phyloP scores from a whole-genome alignment of 352 stramenopile species.

The Phytophthora uliginosa region DNA sequence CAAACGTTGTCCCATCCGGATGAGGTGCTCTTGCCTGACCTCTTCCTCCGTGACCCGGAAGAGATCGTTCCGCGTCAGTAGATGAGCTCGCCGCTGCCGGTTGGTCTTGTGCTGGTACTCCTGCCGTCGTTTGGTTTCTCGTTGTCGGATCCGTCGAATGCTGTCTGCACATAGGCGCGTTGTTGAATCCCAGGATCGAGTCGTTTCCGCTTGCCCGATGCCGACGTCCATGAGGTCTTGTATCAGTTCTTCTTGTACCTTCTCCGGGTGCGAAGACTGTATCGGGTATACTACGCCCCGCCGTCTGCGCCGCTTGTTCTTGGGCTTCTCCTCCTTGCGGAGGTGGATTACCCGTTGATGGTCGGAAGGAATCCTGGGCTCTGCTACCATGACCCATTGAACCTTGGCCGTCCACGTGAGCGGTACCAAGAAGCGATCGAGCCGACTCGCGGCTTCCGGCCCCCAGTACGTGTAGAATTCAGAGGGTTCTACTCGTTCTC shows the following conservation, averaged over 20 bases:
- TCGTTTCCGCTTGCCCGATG: neutral
- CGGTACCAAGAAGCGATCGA: neutral
- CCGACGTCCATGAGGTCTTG: neutral
- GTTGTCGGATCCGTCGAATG: neutral
- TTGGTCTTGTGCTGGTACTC: neutral
- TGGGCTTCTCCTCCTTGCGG: neutral
- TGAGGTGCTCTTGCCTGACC: no score
- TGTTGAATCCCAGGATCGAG: neutral
- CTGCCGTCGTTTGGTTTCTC: neutral
- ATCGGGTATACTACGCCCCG: neutral
- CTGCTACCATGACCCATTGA: neutral
- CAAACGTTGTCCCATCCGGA: no score
- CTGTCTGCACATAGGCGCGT: neutral
- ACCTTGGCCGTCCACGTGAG: neutral
- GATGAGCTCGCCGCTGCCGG: neutral
- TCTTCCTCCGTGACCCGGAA: no score
- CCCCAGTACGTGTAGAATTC: constrained; percentile 5
- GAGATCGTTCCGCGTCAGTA: neutral
- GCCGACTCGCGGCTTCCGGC: neutral
- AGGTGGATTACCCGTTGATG: neutral
- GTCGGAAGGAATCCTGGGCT: neutral
- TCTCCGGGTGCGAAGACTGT: neutral
- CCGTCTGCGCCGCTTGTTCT: neutral
- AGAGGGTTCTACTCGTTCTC: neutral
- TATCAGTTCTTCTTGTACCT: neutral